Evolutionary conservation across 2,329 filamentous ascomycete genomes (phyloP).

Genomic region (Colletotrichum magnum): DNA sequence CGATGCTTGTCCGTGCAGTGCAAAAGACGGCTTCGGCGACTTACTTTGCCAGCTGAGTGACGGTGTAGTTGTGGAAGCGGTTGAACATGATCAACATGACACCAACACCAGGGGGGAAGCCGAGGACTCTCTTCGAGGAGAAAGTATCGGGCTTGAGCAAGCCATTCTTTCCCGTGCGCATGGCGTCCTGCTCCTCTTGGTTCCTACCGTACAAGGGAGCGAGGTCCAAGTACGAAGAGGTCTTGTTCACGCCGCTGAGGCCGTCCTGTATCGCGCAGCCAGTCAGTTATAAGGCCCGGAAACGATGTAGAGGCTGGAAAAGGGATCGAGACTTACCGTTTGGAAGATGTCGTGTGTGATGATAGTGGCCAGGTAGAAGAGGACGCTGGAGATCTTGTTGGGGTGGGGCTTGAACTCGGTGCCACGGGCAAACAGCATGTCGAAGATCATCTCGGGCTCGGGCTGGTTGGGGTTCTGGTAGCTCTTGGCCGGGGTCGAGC

Average conservation of each 20-base stretch:
- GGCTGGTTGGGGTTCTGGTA: conserved; percentile 41
- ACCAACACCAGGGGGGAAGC: conserved; percentile 68
- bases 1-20: conserved; percentile 35
- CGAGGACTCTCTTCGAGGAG: conserved; percentile 63
- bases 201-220: conserved; percentile 68
- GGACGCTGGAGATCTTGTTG: conserved; percentile 60
- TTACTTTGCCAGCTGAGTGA: conserved; percentile 41
- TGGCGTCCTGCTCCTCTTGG: conserved; percentile 62
- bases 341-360: conserved; percentile 67
- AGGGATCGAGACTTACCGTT: conserved; percentile 41
- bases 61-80: conserved; percentile 46
- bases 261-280: conserved; percentile 44
- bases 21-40: background rate
- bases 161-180: conserved; percentile 64
- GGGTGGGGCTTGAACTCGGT: conserved; percentile 46
- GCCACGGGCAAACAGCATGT: conserved; percentile 41
- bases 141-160: conserved; percentile 69
- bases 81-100: conserved; percentile 69
- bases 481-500: conserved; percentile 36
- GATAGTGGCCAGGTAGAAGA: conserved; percentile 65
- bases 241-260: conserved; percentile 49
- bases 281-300: conserved; percentile 32
- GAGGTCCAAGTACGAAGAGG: conserved; percentile 63
- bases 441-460: conserved; percentile 42
- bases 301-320: background rate